A percentile compares a stretch with the other conserved stretches of the same genome.
These are phyloP conservation scores for Anastatica hierochuntica DNA, from an alignment of 345 rosid genomes.

Conservation along the genomic window DNA sequence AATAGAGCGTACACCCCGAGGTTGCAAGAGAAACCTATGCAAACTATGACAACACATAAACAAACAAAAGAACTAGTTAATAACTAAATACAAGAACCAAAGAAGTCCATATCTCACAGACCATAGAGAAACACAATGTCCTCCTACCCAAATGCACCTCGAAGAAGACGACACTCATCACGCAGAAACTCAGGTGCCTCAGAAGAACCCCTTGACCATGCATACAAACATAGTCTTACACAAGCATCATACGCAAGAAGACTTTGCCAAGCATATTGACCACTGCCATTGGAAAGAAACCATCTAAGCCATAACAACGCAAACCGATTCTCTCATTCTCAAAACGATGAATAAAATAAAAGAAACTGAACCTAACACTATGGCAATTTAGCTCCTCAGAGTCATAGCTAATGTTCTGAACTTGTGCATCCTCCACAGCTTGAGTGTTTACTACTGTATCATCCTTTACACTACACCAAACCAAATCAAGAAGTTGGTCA, in stretches of 20 bases:
- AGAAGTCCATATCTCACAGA: background rate
- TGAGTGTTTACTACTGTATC: too few relatives aligned
- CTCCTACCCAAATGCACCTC: slow-evolving; percentile 87
- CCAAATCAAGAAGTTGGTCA: slow-evolving; percentile 2
- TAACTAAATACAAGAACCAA: background rate
- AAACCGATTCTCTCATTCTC: background rate
- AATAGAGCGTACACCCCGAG: slow-evolving; percentile 46
- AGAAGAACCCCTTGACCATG: slow-evolving; percentile 80
- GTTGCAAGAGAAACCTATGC: slow-evolving; percentile 81
- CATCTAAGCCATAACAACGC: background rate
- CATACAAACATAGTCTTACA: slow-evolving; percentile 64
- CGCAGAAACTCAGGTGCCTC: slow-evolving; percentile 93
- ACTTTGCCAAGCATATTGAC: slow-evolving; percentile 90
- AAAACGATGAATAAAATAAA: background rate
- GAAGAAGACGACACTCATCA: slow-evolving; percentile 79
- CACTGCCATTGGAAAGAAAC: slow-evolving; percentile 36
- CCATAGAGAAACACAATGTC: slow-evolving; percentile 17
- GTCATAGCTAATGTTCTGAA: slow-evolving; percentile 42
- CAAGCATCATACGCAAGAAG: slow-evolving; percentile 93
- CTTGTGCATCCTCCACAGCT: slow-evolving; percentile 28
- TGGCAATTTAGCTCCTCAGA: slow-evolving; percentile 40
- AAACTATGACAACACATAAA: slow-evolving; percentile 32
- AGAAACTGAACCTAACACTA: slow-evolving; percentile 44
- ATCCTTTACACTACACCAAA: slow-evolving; percentile 31
- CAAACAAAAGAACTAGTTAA: background rate